Evolutionary conservation across 257 asterid species (phyloP).

Genomic region (Fraxinus excelsior): DNA sequence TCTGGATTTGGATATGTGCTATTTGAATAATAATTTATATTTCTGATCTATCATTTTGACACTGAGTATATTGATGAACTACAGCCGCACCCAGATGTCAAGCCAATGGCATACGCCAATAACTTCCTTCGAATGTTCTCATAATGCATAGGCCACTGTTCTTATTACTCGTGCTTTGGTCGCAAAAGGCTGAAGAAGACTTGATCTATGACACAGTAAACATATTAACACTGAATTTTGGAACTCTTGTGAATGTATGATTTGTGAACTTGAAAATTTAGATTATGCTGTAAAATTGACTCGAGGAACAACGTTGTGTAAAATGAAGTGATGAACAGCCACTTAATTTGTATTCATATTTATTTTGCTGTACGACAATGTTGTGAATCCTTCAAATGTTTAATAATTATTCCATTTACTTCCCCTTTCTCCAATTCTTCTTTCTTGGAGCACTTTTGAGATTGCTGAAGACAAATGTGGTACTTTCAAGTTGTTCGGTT

Average conservation of each 20-base stretch:
- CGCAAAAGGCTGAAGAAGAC: constrained; percentile 31
- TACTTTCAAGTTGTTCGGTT: neutral
- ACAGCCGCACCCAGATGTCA: constrained; percentile 97
- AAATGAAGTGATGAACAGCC: neutral
- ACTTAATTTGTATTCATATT: constrained; percentile 32
- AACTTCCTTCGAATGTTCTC: constrained; percentile 87
- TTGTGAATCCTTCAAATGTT: neutral
- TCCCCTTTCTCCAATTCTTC: neutral
- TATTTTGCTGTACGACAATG: constrained; percentile 28
- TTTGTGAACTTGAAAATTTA: constrained; percentile 27
- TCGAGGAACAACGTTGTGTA: constrained; percentile 22
- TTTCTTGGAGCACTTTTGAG: neutral
- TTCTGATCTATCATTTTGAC: neutral
- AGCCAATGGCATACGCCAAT: constrained; percentile 97
- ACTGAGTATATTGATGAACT: constrained; percentile 16
- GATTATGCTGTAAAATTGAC: constrained; percentile 28
- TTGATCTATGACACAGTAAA: constrained; percentile 28
- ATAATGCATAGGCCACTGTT: constrained; percentile 30
- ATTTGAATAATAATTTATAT: too few relatives aligned
- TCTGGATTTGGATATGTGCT: neutral
- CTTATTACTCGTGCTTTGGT: constrained; percentile 32
- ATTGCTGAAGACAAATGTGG: neutral
- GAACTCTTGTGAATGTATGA: constrained; percentile 22
- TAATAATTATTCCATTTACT: neutral
- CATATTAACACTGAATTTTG: constrained; percentile 25